Conservation (phyloP, 1,139 yeast species). For the Debaryomyces singareniensis region DNA sequence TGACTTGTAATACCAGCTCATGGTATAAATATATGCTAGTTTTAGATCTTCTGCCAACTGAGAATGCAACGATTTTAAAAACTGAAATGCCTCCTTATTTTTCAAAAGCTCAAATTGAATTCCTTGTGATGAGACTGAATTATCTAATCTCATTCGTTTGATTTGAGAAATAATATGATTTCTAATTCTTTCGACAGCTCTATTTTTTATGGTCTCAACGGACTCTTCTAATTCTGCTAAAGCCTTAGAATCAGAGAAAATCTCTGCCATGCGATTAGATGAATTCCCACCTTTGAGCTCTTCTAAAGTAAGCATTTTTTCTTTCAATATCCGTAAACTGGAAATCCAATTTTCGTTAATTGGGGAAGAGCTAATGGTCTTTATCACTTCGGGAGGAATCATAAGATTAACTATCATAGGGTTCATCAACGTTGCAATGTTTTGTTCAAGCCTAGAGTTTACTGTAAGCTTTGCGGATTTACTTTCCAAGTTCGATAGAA, state of each 20-base stretch:
- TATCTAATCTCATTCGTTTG: slow-evolving; percentile 48
- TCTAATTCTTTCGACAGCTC: slow-evolving; percentile 68
- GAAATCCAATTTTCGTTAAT: slow-evolving; percentile 52
- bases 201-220: slow-evolving; percentile 38
- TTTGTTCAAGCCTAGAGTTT: slow-evolving; percentile 44
- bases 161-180: slow-evolving; percentile 62
- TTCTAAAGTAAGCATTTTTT: slow-evolving; percentile 46
- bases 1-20: slow-evolving; percentile 86
- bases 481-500: slow-evolving; percentile 52
- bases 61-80: slow-evolving; percentile 48
- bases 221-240: slow-evolving; percentile 30
- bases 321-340: slow-evolving; percentile 49
- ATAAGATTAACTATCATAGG: slow-evolving; percentile 70
- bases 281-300: slow-evolving; percentile 18
- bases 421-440: slow-evolving; percentile 51
- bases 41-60: slow-evolving; percentile 71
- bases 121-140: slow-evolving; percentile 52
- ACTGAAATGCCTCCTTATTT: slow-evolving; percentile 55
- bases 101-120: slow-evolving; percentile 64
- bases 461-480: slow-evolving; percentile 34
- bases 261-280: slow-evolving; percentile 5
- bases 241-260: slow-evolving; percentile 26
- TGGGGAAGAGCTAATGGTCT: slow-evolving; percentile 42
- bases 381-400: slow-evolving; percentile 63
- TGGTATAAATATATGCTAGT: slow-evolving; percentile 78